Percentiles rank a stretch among this genome's conserved stretches.
Conservation (phyloP, 1,139 yeast genomes). For the Torulaspora globosa region DNA sequence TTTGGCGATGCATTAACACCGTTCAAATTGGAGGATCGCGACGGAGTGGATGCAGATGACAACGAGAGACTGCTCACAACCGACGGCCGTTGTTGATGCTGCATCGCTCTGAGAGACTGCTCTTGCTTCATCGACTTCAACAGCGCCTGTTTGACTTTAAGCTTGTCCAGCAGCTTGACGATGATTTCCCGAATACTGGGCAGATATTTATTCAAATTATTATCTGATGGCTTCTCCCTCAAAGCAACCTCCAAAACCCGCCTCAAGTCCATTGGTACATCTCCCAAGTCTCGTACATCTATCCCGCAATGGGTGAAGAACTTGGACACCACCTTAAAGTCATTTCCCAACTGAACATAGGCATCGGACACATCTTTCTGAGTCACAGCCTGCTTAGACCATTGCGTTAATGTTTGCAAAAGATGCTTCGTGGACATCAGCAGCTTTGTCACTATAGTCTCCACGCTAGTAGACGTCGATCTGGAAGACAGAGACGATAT, state of each 20-base stretch:
- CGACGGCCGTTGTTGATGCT: slow-evolving; percentile 17
- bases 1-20: slow-evolving; percentile 1
- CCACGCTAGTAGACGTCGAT: slow-evolving; percentile 52
- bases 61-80: slow-evolving; percentile 14
- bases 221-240: slow-evolving; percentile 81
- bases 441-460: slow-evolving; percentile 75
- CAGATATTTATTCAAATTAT: slow-evolving; percentile 69
- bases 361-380: slow-evolving; percentile 88
- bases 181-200: slow-evolving; percentile 87
- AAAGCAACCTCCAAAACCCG: slow-evolving; percentile 81
- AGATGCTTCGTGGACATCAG: slow-evolving; percentile 86
- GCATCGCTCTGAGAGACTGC: slow-evolving; percentile 14
- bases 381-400: slow-evolving; percentile 79
- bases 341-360: slow-evolving; percentile 89
- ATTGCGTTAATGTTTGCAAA: slow-evolving; percentile 76
- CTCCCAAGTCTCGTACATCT: slow-evolving; percentile 66
- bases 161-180: slow-evolving; percentile 70
- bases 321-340: slow-evolving; percentile 80
- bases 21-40: slow-evolving; percentile 8
- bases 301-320: slow-evolving; percentile 67
- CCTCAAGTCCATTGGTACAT: slow-evolving; percentile 70
- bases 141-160: slow-evolving; percentile 71
- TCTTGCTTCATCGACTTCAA: slow-evolving; percentile 38
- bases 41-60: slow-evolving; percentile 11
- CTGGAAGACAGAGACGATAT: slow-evolving; percentile 11